Percentiles rank a stretch among this genome's conserved stretches.
These are phyloP conservation scores for Auricularia sp. DNA, from an alignment of 768 basidiomycete species.

Conservation along the genomic window DNA sequence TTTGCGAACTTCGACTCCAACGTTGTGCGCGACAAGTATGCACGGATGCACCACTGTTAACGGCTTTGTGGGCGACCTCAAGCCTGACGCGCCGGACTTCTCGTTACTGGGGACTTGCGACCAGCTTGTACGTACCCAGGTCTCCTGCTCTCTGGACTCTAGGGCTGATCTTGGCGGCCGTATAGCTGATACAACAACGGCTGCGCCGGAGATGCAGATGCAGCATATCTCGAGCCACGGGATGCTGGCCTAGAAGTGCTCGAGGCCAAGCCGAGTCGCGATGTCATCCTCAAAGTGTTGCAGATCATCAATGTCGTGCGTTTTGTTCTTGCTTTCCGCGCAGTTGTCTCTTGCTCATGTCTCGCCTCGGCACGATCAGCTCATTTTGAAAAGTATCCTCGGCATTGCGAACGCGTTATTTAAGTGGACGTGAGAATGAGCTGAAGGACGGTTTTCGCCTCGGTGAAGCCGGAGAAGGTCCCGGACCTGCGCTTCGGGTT, in stretches of 20 bases:
- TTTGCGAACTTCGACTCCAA: conserved; percentile 90
- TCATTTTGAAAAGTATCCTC: too few species aligned
- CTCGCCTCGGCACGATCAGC: too few species aligned
- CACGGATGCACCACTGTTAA: conserved; percentile 71
- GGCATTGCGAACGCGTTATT: too few species aligned
- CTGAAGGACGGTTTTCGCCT: too few species aligned
- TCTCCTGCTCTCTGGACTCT: neutral
- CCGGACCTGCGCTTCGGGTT: too few species aligned
- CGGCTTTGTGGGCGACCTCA: conserved; percentile 78
- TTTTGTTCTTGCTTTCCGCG: neutral
- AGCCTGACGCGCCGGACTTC: conserved; percentile 71
- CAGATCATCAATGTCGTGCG: conserved; percentile 83
- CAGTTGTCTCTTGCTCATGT: neutral
- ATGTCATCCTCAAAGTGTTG: conserved; percentile 75
- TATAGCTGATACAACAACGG: conserved; percentile 66
- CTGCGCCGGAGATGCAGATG: conserved; percentile 73
- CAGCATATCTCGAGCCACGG: conserved; percentile 91
- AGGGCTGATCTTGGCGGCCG: conserved; percentile 4
- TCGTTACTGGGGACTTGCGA: conserved; percentile 78
- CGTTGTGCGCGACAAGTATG: conserved; percentile 86
- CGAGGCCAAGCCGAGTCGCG: conserved; percentile 76
- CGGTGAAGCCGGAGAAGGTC: too few species aligned
- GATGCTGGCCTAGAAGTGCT: conserved; percentile 85
- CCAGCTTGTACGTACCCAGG: conserved; percentile 55
- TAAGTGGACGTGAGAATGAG: too few species aligned